Percentiles rank a stretch among this genome's conserved stretches.
phyloP scores from a whole-genome alignment of 768 basidiomycete species.

The Rossbeevera mucosa region DNA sequence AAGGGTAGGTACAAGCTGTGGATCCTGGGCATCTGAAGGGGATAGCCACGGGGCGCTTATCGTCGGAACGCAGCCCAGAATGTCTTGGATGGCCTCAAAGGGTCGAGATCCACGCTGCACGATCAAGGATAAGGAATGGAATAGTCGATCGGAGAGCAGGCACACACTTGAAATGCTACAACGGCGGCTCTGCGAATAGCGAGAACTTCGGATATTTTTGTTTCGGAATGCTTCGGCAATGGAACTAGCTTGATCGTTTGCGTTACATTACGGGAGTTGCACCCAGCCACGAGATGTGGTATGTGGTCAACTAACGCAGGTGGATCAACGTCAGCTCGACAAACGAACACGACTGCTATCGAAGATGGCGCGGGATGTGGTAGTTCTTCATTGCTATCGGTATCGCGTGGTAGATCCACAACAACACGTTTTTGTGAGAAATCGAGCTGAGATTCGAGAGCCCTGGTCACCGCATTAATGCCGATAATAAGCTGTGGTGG shows the following conservation, averaged over 20 bases:
- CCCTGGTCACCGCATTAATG: slow-evolving; percentile 77
- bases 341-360: slow-evolving; percentile 54
- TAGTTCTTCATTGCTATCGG: background rate
- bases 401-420: background rate
- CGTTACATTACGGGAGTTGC: slow-evolving; percentile 46
- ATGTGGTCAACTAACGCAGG: slow-evolving; percentile 68
- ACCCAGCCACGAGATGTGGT: slow-evolving; percentile 71
- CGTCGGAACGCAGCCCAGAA: slow-evolving; percentile 49
- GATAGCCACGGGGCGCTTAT: slow-evolving; percentile 65
- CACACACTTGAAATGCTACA: slow-evolving; percentile 62
- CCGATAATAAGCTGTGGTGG: slow-evolving; percentile 51
- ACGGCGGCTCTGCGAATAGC: slow-evolving; percentile 65
- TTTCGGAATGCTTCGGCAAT: slow-evolving; percentile 66
- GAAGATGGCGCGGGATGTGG: slow-evolving; percentile 7
- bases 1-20: slow-evolving; percentile 59
- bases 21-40: slow-evolving; percentile 13
- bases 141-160: background rate
- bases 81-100: slow-evolving; percentile 30
- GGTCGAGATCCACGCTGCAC: slow-evolving; percentile 41
- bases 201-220: slow-evolving; percentile 51
- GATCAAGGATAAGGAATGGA: slow-evolving; percentile 1
- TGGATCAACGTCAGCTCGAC: slow-evolving; percentile 72
- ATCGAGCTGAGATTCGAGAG: slow-evolving; percentile 56
- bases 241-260: slow-evolving; percentile 52
- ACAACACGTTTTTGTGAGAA: slow-evolving; percentile 21